Evolutionary conservation across 2,329 filamentous ascomycete species (phyloP), one percentile per base, ranked within the genome.

Genomic region (Aureobasidium sp.): DNA sequence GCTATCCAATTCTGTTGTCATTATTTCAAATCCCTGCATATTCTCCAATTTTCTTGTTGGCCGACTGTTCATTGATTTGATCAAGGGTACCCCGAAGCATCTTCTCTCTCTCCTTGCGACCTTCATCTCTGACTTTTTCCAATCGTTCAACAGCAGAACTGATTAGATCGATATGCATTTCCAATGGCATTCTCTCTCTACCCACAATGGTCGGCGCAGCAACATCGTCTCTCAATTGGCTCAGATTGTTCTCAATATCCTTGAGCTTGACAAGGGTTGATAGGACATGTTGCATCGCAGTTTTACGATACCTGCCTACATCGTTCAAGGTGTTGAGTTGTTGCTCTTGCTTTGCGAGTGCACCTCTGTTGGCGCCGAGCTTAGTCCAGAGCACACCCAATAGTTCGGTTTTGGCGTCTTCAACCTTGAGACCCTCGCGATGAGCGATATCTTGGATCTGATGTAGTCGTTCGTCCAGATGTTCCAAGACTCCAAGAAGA

Each of bases 121-220:
- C 61, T 56, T 79, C 77, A 37, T 78, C 75, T 55, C 86, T 74
- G 41, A 83, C 81, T 19, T 71, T 69, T 64, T 88, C 83, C 56
- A 93, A 70, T 57, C 88, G 75, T 66, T 90, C 84, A 1, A 90
- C 80, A 0, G 85, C 85, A 44, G 80, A 73, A 54, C 85, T 76
- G 57, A 93, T 89, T 53, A 81, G 83, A 59, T 88, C 82, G 35
- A 93, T 83, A 63, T 93, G 86, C 37, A 88, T 83, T 47, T 78
- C 77, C 4, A 93, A 71, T 2, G 86, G 85, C 8, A 88, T 74
- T 16, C 54, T 54, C 24, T 74, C 70, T 3, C 69, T 66, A 6
- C 71, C 70, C 1, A 76, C 76, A 10, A 83, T 61, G 58, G 82
- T 83, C 0, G 87, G 85, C 53, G 79, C 77, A 0, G 80, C 81